Evolutionary conservation across 2,329 filamentous ascomycete genomes (phyloP), one percentile per base, ranked within the genome.

Genomic region (Aspergillus unguis): DNA sequence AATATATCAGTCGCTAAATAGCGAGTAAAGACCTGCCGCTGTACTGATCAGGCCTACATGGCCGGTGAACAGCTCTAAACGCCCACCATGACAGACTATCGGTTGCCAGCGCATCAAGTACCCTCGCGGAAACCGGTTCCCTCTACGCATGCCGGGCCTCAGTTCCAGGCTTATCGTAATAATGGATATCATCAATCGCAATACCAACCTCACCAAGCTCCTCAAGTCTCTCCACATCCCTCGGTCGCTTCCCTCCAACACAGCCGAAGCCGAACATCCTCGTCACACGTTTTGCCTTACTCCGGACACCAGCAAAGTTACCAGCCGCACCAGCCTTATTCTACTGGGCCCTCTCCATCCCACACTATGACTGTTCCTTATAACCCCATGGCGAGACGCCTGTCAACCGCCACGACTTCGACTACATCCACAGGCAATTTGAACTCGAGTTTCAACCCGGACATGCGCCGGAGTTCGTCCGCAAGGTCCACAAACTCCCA

Each of bases 391-490:
- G 59, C 68, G 11, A 65, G 71, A 48, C 67, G 67, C 47, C 53
- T 71, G 45, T 75, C 72, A 8, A 75, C 62, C 59, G 72, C 70
- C 11, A 75, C 71, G 37, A 69, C 67, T 10, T 74, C 71, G 23
- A 74, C 71, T 25, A 70, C 62, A 49, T 74, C 72, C 3, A 74
- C 66, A 25, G 65, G 69, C 38, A 68, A 59, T 60, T 28, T 46
- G 10, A 29, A 54, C 35, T 44, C 51, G 26, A 48, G 50, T 7
- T 17, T 26, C 25, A 54, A 42, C n/a, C 66, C 67, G 44, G 70
- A 74, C 48, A 68, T 74, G 44, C 85, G 88, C 55, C 84, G 91
- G 60, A 95, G 90, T 28, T 89, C 85, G 29, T 95, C 90, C 3
- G 88, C 87, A 47, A 85, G 90, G 63, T 95, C 90, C 25, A 82